Conservation (phyloP, 257 asterid species). For the Thymus quinquecostatus region DNA sequence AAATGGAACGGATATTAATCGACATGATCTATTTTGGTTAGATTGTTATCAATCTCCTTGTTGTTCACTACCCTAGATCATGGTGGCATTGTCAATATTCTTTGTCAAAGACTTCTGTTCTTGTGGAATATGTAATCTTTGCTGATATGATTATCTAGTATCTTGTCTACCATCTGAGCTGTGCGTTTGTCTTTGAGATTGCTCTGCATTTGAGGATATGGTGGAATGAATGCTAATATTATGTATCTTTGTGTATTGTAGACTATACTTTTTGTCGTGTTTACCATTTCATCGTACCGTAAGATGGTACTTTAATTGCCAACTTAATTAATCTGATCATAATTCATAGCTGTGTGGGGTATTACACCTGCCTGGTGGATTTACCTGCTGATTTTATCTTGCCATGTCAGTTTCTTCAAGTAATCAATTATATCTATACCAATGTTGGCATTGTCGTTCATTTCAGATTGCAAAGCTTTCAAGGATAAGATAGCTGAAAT, state of each 20-base stretch:
- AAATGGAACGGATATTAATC: not conserved
- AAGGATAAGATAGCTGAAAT: constrained; percentile 66
- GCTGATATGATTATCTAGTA: not conserved
- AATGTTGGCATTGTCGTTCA: not conserved
- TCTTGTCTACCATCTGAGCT: not conserved
- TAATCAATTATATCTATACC: not conserved
- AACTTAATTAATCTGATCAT: not conserved
- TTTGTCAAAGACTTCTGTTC: not conserved
- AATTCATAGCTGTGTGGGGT: not conserved
- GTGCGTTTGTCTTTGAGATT: not conserved
- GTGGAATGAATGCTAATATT: not conserved
- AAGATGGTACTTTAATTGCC: not conserved
- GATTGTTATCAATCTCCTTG: not conserved
- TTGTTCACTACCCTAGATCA: not conserved
- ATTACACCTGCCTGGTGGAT: not conserved
- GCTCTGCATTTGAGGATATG: not conserved
- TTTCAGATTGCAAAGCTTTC: constrained; percentile 71
- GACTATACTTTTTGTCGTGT: too few relatives aligned
- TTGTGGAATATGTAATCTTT: not conserved
- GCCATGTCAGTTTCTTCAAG: not conserved
- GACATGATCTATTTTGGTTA: not conserved
- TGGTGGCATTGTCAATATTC: not conserved
- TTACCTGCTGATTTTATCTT: not conserved
- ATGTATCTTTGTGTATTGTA: not conserved
- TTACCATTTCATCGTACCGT: not conserved